Evolutionary conservation across 495 filamentous ascomycete genomes (phyloP), one percentile per base, ranked within the genome.

Genomic region (Apodospora peruviana): DNA sequence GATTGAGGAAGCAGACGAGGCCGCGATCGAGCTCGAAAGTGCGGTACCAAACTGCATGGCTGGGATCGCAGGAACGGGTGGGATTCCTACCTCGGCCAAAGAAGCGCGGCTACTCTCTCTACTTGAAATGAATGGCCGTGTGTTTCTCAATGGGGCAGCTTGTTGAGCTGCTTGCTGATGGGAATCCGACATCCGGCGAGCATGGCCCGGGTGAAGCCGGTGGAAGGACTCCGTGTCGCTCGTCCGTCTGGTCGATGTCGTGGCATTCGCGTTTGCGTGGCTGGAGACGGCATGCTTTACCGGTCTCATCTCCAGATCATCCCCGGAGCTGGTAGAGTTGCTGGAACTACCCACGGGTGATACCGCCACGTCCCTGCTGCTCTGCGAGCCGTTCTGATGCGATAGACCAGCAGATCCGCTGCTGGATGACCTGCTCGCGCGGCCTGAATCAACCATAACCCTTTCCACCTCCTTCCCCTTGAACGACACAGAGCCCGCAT

Each of bases 401-500:
- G 43, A 43, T 10, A 56, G 49, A 14, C 43, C 32, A 10, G 21
- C 18, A 22, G 63, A 57, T 29, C 52, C 40, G 24, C 58, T 65
- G 54, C 58, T 63, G 32, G 66, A 65, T 0, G 64, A 56, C 20
- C 61, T 51, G 40, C 59, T 67, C 5, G 52, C 46, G 12, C 48
- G 51, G 2, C 52, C 54, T 1, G 64, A 58, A 29, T 57, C 55
- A 21, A 50, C 44, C 47, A 56, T 48, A 39, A 55, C 23, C 29
- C 64, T 52, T 12, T 62, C 61, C 3, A 61, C 57, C 43, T 65
- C 66, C 50, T 69, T 69, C 27, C 64, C 64, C 52, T 69, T 69
- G 4, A 29, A 4, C 21, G 59, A 52, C 21, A 45, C 10, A 20
- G 17, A 27, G 19, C 34, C 37, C 19, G 23, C 21, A 19, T 56